A percentile compares a stretch with the other conserved stretches of the same genome.
Evolutionary conservation across 352 stramenopile genomes (phyloP).

Genomic region (Thraustochytrium sp.): DNA sequence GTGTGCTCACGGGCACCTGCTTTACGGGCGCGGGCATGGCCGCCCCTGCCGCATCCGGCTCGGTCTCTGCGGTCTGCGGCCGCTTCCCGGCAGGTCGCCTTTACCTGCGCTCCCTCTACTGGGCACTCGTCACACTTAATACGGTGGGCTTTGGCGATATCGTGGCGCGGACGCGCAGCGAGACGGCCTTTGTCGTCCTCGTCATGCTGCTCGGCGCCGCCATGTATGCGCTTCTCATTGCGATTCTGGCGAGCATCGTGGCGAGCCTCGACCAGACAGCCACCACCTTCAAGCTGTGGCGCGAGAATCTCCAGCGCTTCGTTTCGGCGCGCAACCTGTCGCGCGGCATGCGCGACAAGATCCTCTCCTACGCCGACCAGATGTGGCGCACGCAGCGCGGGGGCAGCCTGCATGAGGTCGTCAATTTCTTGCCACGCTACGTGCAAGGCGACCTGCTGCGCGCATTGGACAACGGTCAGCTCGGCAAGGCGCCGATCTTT

Average conservation of each 20-base stretch:
- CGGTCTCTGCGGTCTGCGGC: too few relatives aligned
- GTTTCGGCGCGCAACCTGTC: background rate
- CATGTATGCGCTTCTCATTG: slow-evolving; percentile 30
- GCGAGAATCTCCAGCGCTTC: background rate
- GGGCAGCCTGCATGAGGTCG: background rate
- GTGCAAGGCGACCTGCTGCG: background rate
- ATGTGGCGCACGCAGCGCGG: background rate
- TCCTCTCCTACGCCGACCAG: slow-evolving; percentile 11
- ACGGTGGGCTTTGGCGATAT: slow-evolving; percentile 24
- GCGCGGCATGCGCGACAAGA: background rate
- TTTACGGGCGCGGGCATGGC: background rate
- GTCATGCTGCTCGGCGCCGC: slow-evolving; percentile 40
- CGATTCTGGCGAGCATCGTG: background rate
- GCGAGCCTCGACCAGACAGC: slow-evolving; percentile 19
- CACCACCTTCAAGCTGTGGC: background rate
- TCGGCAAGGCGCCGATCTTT: background rate
- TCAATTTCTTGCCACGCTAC: background rate
- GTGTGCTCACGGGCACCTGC: background rate
- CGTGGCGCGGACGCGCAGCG: background rate
- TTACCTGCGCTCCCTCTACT: slow-evolving; percentile 16
- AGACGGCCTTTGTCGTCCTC: slow-evolving; percentile 10
- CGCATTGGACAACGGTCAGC: background rate
- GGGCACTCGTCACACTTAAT: slow-evolving; percentile 17
- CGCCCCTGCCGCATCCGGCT: background rate
- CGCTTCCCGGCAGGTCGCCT: background rate